Conservation (phyloP, 129 eudicot species). For the Deinandra increscens region DNA sequence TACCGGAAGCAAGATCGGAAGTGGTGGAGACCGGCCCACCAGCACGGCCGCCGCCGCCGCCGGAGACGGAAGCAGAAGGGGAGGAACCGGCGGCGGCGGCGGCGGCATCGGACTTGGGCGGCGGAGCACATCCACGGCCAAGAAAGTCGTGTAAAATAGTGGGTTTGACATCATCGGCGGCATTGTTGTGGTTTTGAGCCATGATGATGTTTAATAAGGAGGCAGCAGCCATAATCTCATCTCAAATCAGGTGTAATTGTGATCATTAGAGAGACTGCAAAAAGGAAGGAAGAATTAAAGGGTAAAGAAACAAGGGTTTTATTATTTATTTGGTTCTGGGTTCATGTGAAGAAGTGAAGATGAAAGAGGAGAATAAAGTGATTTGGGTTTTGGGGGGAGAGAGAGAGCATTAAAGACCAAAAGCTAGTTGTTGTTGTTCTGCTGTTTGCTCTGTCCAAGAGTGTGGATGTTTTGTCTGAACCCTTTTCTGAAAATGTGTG, state of each 20-base stretch:
- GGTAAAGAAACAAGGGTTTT: constrained; percentile 37
- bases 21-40: constrained; percentile 64
- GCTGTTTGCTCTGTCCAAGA: constrained; percentile 46
- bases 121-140: constrained; percentile 48
- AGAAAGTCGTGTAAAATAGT: constrained; percentile 80
- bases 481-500: constrained; percentile 26
- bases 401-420: constrained; percentile 65
- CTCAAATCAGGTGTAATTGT: constrained; percentile 12
- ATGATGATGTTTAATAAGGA: constrained; percentile 36
- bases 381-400: constrained; percentile 19
- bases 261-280: constrained; percentile 17
- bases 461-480: constrained; percentile 46
- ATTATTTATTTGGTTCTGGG: constrained; percentile 22
- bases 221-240: constrained; percentile 46
- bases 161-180: constrained; percentile 52
- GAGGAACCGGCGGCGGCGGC: constrained; percentile 44
- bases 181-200: constrained; percentile 39
- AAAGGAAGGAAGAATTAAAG: constrained; percentile 24
- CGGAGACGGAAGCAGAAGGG: constrained; percentile 54
- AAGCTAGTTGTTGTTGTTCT: constrained; percentile 45
- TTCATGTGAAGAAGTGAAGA: constrained; percentile 46
- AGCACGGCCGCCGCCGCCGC: constrained; percentile 47
- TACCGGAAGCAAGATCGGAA: constrained; percentile 95
- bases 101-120: constrained; percentile 28
- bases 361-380: constrained; percentile 34